phyloP scores from a whole-genome alignment of 2,329 filamentous ascomycete genomes.

The Ophiostoma montium region DNA sequence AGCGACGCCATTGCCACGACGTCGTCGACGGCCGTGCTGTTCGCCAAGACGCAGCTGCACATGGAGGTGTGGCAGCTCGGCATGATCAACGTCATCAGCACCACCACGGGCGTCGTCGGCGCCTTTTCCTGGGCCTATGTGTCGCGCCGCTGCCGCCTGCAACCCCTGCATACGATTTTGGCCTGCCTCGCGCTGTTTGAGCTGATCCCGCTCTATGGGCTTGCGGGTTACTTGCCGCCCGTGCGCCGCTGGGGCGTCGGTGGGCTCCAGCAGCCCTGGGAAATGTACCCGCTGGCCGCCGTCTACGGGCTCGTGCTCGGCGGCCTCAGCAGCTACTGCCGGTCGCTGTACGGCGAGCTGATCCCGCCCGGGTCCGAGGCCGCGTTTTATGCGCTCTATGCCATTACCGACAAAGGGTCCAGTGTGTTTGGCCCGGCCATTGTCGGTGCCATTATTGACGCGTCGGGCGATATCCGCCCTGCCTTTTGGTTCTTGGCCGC shows the following conservation, averaged over 20 bases:
- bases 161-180: constrained; percentile 76
- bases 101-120: constrained; percentile 67
- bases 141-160: constrained; percentile 53
- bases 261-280: constrained; percentile 87
- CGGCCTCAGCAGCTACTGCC: constrained; percentile 83
- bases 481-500: constrained; percentile 86
- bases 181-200: constrained; percentile 87
- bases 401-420: constrained; percentile 93
- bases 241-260: constrained; percentile 60
- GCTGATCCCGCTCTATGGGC: constrained; percentile 79
- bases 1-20: constrained; percentile 92
- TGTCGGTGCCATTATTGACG: constrained; percentile 84
- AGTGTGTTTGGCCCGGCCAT: constrained; percentile 89
- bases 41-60: constrained; percentile 81
- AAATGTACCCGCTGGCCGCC: constrained; percentile 86
- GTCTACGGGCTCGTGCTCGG: constrained; percentile 90
- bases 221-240: constrained; percentile 75
- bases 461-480: constrained; percentile 62
- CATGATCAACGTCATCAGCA: constrained; percentile 87
- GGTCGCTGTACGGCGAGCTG: constrained; percentile 81
- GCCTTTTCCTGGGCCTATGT: constrained; percentile 82
- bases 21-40: constrained; percentile 84
- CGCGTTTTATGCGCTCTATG: constrained; percentile 91
- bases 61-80: constrained; percentile 84
- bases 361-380: constrained; percentile 91